phyloP scores from a whole-genome alignment of 2,329 filamentous ascomycete genomes.

The Aspergillus hortae region DNA sequence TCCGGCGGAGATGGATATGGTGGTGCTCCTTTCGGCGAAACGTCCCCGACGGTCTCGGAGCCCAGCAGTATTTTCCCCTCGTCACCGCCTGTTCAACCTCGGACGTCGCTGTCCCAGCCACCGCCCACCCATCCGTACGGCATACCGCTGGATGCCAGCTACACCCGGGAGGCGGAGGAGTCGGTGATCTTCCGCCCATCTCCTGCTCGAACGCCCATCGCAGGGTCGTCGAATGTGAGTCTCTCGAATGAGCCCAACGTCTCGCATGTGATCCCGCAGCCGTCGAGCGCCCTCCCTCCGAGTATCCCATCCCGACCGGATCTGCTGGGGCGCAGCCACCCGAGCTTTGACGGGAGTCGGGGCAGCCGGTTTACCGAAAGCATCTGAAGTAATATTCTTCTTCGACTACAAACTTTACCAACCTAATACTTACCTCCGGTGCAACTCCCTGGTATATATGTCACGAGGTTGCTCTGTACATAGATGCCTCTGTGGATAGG shows the following conservation, averaged over 20 bases:
- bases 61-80: slow-evolving; percentile 19
- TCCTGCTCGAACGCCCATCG: slow-evolving; percentile 42
- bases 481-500: slow-evolving; percentile 6
- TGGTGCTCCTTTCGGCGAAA: slow-evolving; percentile 27
- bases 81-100: slow-evolving; percentile 21
- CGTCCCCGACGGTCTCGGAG: slow-evolving; percentile 28
- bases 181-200: slow-evolving; percentile 39
- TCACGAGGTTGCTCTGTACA: not conserved
- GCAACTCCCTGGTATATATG: not conserved
- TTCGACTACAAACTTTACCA: not conserved
- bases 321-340: slow-evolving; percentile 40
- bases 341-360: slow-evolving; percentile 43
- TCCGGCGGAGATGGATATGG: slow-evolving; percentile 47
- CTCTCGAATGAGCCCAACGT: slow-evolving; percentile 19
- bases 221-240: slow-evolving; percentile 30
- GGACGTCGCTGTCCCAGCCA: slow-evolving; percentile 22
- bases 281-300: slow-evolving; percentile 23
- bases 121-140: slow-evolving; percentile 28
- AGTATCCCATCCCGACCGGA: slow-evolving; percentile 32
- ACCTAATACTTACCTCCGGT: not conserved
- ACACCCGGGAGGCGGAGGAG: slow-evolving; percentile 30
- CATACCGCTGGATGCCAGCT: slow-evolving; percentile 28
- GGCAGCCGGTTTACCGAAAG: slow-evolving; percentile 44
- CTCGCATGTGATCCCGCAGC: slow-evolving; percentile 21
- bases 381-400: slow-evolving; percentile 16